Conservation (phyloP, 495 filamentous ascomycete species). For the Pseudotulostoma volvatum region DNA sequence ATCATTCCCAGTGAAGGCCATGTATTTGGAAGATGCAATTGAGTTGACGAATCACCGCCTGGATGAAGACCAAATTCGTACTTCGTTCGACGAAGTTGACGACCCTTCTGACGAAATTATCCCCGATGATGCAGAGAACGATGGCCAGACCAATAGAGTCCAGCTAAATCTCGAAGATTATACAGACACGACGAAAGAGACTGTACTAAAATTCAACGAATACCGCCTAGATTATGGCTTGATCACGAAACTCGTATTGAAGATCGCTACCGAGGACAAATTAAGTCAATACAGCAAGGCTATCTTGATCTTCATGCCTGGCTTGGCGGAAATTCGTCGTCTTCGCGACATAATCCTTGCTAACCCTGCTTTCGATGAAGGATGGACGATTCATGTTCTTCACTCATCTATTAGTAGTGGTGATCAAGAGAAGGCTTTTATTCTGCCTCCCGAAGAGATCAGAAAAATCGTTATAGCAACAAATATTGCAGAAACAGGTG, state of each 20-base stretch:
- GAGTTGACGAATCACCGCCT: constrained; percentile 59
- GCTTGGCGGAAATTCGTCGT: constrained; percentile 80
- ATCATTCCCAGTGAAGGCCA: constrained; percentile 78
- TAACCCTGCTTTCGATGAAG: constrained; percentile 47
- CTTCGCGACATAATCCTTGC: constrained; percentile 66
- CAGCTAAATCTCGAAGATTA: constrained; percentile 42
- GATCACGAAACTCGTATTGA: constrained; percentile 54
- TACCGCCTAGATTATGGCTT: constrained; percentile 76
- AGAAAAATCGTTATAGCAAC: constrained; percentile 90
- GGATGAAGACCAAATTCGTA: constrained; percentile 30
- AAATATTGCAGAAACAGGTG: constrained; percentile 89
- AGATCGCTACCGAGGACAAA: constrained; percentile 47
- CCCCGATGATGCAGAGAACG: constrained; percentile 24
- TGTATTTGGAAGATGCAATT: constrained; percentile 82
- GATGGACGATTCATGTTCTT: constrained; percentile 70
- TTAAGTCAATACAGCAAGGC: constrained; percentile 67
- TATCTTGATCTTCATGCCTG: constrained; percentile 85
- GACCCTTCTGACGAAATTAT: constrained; percentile 34
- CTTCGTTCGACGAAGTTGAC: constrained; percentile 18
- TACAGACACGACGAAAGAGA: constrained; percentile 53
- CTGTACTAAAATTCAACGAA: constrained; percentile 62
- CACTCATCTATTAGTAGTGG: constrained; percentile 94
- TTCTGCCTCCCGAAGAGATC: constrained; percentile 60
- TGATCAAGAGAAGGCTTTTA: constrained; percentile 84
- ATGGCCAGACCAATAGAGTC: constrained; percentile 8